phyloP scores from a whole-genome alignment of 164 flowering plant genomes.

The Vitis rotundifolia region DNA sequence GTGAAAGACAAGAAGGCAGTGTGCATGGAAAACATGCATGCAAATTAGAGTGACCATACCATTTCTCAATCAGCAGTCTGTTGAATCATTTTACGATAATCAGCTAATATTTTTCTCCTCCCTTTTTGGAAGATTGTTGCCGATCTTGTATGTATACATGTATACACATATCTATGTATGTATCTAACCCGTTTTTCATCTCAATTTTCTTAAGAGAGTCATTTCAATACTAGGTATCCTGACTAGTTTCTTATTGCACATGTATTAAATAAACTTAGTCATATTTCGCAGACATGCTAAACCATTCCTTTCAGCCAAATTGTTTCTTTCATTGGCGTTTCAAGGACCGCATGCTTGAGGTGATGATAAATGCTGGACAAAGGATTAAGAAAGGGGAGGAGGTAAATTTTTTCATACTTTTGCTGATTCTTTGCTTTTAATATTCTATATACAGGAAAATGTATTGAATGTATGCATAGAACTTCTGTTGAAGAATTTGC shows the following conservation, averaged over 20 bases:
- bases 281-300: slow-evolving; percentile 80
- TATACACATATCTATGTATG: neutral
- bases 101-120: neutral
- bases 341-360: slow-evolving; percentile 99
- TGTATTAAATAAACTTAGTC: neutral
- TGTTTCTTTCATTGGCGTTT: slow-evolving; percentile 97
- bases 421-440: neutral
- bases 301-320: slow-evolving; percentile 91
- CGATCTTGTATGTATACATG: too few species aligned
- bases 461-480: too few species aligned
- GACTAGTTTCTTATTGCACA: neutral
- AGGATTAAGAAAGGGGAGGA: slow-evolving; percentile 80
- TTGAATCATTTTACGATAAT: neutral
- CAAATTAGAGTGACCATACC: neutral
- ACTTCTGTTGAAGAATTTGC: too few species aligned
- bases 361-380: slow-evolving; percentile 97
- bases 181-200: neutral
- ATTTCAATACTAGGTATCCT: neutral
- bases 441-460: neutral
- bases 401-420: slow-evolving; percentile 32
- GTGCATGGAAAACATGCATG: neutral
- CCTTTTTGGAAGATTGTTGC: neutral
- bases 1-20: neutral
- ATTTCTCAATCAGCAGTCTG: neutral
- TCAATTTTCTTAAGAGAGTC: neutral